phyloP scores from a whole-genome alignment of 805 yeast species.

The Candida lessepsii region DNA sequence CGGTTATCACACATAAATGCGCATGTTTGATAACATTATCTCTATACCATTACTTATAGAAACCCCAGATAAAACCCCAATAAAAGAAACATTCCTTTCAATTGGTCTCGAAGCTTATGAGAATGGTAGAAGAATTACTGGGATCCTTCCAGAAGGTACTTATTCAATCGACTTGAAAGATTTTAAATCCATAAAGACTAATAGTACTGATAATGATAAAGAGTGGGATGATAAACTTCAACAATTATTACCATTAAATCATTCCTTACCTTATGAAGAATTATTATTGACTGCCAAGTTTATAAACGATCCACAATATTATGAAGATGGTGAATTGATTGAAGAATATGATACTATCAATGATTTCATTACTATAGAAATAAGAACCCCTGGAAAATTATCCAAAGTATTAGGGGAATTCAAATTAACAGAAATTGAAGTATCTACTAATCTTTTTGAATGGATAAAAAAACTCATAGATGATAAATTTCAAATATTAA shows the following conservation, averaged over 20 bases:
- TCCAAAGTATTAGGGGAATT: slow-evolving; percentile 28
- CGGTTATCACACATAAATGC: not conserved
- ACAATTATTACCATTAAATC: slow-evolving; percentile 20
- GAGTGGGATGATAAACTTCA: slow-evolving; percentile 21
- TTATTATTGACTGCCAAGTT: slow-evolving; percentile 16
- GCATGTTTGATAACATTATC: slow-evolving; percentile 10
- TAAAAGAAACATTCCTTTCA: slow-evolving; percentile 10
- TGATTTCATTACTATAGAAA: slow-evolving; percentile 18
- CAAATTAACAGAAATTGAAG: slow-evolving; percentile 19
- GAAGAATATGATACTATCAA: slow-evolving; percentile 24
- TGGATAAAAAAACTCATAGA: slow-evolving; percentile 10
- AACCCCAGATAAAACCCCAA: slow-evolving; percentile 8
- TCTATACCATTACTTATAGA: slow-evolving; percentile 13
- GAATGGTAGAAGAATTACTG: slow-evolving; percentile 9
- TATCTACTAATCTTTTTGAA: slow-evolving; percentile 9
- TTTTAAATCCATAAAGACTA: slow-evolving; percentile 4
- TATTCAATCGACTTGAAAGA: slow-evolving; percentile 4
- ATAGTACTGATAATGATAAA: slow-evolving; percentile 8
- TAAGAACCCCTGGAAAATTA: slow-evolving; percentile 23
- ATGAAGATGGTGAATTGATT: slow-evolving; percentile 21
- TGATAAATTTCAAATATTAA: slow-evolving; percentile 4
- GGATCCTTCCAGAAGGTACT: slow-evolving; percentile 13
- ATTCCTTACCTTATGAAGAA: not conserved
- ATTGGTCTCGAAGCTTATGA: slow-evolving; percentile 5
- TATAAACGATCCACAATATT: slow-evolving; percentile 24